Evolutionary conservation across 441 rosid genomes (phyloP), one percentile per base, ranked within the genome.

Genomic region (Gossypium schwendimanii): DNA sequence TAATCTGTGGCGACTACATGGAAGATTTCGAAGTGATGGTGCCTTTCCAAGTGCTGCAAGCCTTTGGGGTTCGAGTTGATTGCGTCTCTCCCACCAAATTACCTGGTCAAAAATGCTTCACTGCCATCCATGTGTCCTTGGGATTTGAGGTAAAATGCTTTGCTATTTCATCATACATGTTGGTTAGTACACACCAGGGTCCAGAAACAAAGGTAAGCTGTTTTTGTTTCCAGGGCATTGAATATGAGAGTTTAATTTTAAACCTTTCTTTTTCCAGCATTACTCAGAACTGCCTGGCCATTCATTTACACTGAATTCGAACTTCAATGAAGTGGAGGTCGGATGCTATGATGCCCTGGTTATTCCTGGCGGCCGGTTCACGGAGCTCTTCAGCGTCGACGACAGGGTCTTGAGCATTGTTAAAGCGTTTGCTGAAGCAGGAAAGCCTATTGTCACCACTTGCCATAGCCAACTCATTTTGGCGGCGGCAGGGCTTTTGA

Each of bases 401-500:
- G 83, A 82, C 61, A 73, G 72, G 66, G 81, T 80, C 73, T 71
- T 86, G 10, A 59, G 45, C 1, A 68, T 75, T 6, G 83, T 86
- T 2, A 76, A 74, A 8, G 70, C 44, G 36, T 86, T 82, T 73
- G 82, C 82, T 2, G 79, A 70, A 39, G 72, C 75, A 9, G 84
- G 81, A 53, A 87, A 81, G 33, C 78, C 84, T 6, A 79, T 84
- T 62, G 76, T 80, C 70, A 81, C 86, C 0, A 81, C 85, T 75
- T 86, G 90, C 31, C 90, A 84, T 2, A 81, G 88, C 79, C 90
- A 83, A 70, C 59, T 86, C 9, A 70, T 86, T 81, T 23, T 86
- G 36, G 79, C 76, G 2, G 84, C 86, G 0, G 86, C 87, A 4
- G 89, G 86, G 55, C 45, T 80, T 6, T 68, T 86, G 28, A 63